Base-by-base conservation (phyloP, 371 early-diverging fungal species). In the Mucor irregularis region DNA sequence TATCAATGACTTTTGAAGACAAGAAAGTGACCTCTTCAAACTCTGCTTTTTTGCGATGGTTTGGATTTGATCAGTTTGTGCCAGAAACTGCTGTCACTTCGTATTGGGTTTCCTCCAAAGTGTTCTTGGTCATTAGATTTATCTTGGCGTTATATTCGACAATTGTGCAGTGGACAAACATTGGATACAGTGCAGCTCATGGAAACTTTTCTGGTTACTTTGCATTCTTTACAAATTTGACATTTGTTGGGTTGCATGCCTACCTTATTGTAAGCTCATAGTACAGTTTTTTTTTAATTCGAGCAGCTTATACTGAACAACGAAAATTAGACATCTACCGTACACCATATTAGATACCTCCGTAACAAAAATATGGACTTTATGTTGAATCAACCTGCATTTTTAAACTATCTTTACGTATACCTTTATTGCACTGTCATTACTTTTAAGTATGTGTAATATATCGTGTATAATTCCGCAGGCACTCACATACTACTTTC, bases 71-170 rank as follows among this genome's bases (percentile, higher is more conserved):
- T 58, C 67, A 65, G 34, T 80, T 84, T 35, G 74, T 71, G 4
- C 79, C 85, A 10, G 81, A 81, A 53, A 54, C 65, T 46, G 76
- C 80, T 19, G 80, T 82, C 5, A 81, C 81, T 6, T 82, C 85
- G 1, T 58, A 81, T 44, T 71, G 75, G 63, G 72, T 82, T 17
- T 72, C 76, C 6, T 60, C 78, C 1, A 59, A 68, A 26, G 62
- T 64, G 1, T 62, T 84, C 37, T 66, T 80, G 10, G 26, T 62
- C 29, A 65, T 82, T 47, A 78, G 83, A n/a, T 63, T 70, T 1
- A 26, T 70, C 4, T 21, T 67, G 7, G 38, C 61, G 2, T 53
- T 81, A 2, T 84, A 81, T 40, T 50, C 69, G 1, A 54, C 71
- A n/a, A 62, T 78, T 34, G 66, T 78, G 6, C 59, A 81, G 4